A percentile compares a stretch with the other conserved stretches of the same genome.
phyloP scores from a whole-genome alignment of 2,329 filamentous ascomycete genomes.

The Rhynchosporium agropyri region DNA sequence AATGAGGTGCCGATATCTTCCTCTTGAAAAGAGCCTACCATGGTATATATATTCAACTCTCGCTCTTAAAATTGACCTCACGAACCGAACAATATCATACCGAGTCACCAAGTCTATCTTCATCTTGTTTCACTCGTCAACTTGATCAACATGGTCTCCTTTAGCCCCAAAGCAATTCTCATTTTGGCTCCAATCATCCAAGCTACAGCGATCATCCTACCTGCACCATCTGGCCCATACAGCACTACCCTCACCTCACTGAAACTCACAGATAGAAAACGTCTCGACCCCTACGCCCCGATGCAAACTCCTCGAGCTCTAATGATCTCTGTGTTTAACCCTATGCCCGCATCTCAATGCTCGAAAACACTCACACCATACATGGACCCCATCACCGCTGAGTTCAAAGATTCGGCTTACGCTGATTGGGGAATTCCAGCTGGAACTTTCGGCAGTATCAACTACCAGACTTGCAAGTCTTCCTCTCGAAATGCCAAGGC shows the following conservation, averaged over 20 bases:
- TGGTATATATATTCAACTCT: not conserved
- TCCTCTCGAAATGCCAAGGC: not conserved
- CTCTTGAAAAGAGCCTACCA: too few species aligned
- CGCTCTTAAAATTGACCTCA: not conserved
- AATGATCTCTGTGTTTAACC: slow-evolving; percentile 41
- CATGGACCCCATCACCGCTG: slow-evolving; percentile 40
- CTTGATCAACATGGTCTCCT: not conserved
- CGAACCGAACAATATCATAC: not conserved
- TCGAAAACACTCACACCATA: slow-evolving; percentile 31
- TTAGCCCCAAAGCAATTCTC: not conserved
- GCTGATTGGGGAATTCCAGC: slow-evolving; percentile 36
- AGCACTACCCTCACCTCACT: slow-evolving; percentile 27
- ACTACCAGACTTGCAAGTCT: slow-evolving; percentile 32
- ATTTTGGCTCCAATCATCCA: slow-evolving; percentile 7
- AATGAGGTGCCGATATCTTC: not conserved
- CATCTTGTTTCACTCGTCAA: not conserved
- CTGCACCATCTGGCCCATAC: slow-evolving; percentile 24
- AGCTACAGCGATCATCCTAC: slow-evolving; percentile 13
- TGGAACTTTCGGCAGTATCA: slow-evolving; percentile 38
- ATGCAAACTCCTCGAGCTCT: slow-evolving; percentile 31
- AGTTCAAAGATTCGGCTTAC: slow-evolving; percentile 30
- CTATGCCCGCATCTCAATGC: slow-evolving; percentile 27
- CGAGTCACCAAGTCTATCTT: too few species aligned
- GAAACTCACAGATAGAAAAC: slow-evolving; percentile 32
- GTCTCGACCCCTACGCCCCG: slow-evolving; percentile 39